Conservation (phyloP, 352 stramenopile species). For the Hyphochytrium catenoides region DNA sequence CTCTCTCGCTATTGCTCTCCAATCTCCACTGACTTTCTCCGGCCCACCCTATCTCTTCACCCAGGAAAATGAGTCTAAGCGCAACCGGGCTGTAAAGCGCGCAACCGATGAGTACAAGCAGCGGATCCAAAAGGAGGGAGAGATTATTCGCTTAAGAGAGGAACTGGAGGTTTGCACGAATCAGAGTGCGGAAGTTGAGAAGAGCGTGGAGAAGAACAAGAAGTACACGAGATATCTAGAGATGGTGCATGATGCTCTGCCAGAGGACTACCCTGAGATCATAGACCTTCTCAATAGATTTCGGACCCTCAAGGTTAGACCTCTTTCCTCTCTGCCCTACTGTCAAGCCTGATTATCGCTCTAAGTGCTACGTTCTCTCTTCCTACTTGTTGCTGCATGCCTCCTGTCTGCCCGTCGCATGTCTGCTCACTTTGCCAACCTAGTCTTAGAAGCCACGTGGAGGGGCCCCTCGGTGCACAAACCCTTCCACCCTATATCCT, state of each 20-base stretch:
- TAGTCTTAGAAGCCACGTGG: too few relatives aligned
- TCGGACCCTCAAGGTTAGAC: constrained; percentile 61
- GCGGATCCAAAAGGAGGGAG: constrained; percentile 57
- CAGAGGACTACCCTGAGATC: constrained; percentile 75
- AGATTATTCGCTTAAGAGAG: constrained; percentile 37
- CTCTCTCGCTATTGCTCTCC: too few relatives aligned
- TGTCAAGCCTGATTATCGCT: too few relatives aligned
- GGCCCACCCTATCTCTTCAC: too few relatives aligned
- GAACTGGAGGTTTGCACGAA: constrained; percentile 19
- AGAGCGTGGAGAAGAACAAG: constrained; percentile 21
- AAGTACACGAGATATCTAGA: constrained; percentile 69
- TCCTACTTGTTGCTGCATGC: too few relatives aligned
- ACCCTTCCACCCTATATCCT: too few relatives aligned
- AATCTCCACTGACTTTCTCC: too few relatives aligned
- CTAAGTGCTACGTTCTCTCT: too few relatives aligned
- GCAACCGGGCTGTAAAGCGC: constrained; percentile 70
- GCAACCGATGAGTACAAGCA: constrained; percentile 76
- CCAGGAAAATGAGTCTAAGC: constrained; percentile 79
- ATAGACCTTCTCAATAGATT: constrained; percentile 72
- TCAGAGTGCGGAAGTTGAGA: not conserved
- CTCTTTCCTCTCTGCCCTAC: too few relatives aligned
- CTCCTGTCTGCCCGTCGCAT: too few relatives aligned
- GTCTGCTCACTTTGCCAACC: too few relatives aligned
- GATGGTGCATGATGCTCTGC: constrained; percentile 58
- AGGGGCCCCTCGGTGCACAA: too few relatives aligned